Evolutionary conservation across 306 rosid species (phyloP), one percentile per base, ranked within the genome.

Genomic region (Casuarina glauca): DNA sequence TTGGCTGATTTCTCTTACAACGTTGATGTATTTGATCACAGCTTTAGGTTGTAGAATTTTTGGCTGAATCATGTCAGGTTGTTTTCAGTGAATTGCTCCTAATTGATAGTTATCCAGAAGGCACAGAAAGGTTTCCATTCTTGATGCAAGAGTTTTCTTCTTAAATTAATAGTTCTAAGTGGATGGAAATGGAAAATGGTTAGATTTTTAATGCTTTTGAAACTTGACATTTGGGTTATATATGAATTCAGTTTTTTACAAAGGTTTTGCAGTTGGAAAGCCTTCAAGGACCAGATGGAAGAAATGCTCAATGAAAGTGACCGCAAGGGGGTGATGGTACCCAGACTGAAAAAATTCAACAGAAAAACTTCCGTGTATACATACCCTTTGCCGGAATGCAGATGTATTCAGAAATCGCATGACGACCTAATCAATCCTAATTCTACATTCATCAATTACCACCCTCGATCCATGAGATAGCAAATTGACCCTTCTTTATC

Each of bases 301-400:
- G 85, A 80, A 69, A 90, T 96, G 98, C 90, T 93, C 74, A 76
- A 66, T 3, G 99, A 96, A 79, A 96, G 96, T 78, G 97, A 93
- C 72, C 93, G 96, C 67, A 96, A 96, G 83, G 99, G 98, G 68
- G 80, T 90, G 84, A 84, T 88, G 84, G 88, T 96, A 81, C 99
- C 97, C 3, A 86, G 99, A 86, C 93, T 91, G 61, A 88, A 91
- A 87, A 93, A 93, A 61, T 80, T 93, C 79, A 88, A 91, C 83
- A 76, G 97, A 84, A 96, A 96, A 87, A 93, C 98, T 81, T 96
- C 98, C 32, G 89, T 96, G 64, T 96, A 93, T 88, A 82, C 87
- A 0, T 93, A 89, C 86, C 99, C 99, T 9, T 86, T 96, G 67
- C 99, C 99, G 2, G 99, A 96, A 81, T 96, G 98, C 76, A 85